Base-by-base conservation (phyloP, 306 rosid species). In the Cicer chorassanicum region DNA sequence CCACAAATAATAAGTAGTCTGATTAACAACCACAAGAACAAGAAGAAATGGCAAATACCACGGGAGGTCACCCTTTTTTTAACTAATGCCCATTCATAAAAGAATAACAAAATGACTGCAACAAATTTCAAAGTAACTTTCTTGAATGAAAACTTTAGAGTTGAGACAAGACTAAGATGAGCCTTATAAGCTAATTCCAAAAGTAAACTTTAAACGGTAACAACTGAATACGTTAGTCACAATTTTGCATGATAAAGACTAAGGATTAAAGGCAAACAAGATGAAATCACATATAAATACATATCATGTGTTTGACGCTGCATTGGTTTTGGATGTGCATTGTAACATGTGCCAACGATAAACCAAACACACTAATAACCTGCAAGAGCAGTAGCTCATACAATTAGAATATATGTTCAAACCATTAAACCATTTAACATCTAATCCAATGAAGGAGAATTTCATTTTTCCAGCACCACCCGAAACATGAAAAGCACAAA, bases 101-200 rank as follows among this genome's bases (percentile, higher is more conserved):
- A 55, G 19, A 14, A 8, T 54, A 62, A 70, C 70, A 64, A 38
- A 70, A 81, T 65, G 42, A 49, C 19, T 2, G 53, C 11, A 15
- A 44, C 54, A 56, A 59, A 18, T 53, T 75, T 54, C 57, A 69
- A 44, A 70, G 56, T 19, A 64, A 36, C 69, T 9, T 63, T 38
- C 62, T 70, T 50, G 45, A 55, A 78, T 69, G 62, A 14, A 75
- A 75, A 75, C 51, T 63, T 19, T 55, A 46, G 50, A 21, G 34
- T 70, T 53, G 68, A 55, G 50, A 70, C 39, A 65, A 44, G 48
- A 19, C 19, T 44, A 38, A 38, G 43, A 46, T 15, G 59, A 38
- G 59, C 43, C 8, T 65, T 10, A 13, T 42, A 54, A 54, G 50
- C 62, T 29, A 65, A 56, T 11, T 76, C 51, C 13, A 16, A 76